phyloP scores from a whole-genome alignment of 805 yeast genomes.

The Myxozyma geophila region DNA sequence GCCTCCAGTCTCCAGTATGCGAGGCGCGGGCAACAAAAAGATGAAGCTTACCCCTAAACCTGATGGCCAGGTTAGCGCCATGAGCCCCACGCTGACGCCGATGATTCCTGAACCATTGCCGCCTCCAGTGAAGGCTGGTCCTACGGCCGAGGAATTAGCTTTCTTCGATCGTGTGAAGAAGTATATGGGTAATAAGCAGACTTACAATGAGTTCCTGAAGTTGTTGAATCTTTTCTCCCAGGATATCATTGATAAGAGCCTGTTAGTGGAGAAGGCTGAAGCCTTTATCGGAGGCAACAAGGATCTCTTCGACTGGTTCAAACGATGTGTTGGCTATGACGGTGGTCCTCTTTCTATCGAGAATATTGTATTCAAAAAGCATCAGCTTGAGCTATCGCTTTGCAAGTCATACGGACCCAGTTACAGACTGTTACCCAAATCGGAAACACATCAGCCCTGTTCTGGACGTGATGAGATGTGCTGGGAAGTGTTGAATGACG shows the following conservation, averaged over 20 bases:
- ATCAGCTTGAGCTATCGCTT: conserved; percentile 82
- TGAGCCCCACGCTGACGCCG: conserved; percentile 75
- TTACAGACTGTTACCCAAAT: conserved; percentile 87
- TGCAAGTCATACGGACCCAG: conserved; percentile 97
- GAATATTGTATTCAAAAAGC: conserved; percentile 83
- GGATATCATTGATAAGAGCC: conserved; percentile 81
- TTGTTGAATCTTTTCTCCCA: conserved; percentile 85
- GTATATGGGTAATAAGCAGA: conserved; percentile 82
- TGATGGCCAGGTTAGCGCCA: conserved; percentile 29
- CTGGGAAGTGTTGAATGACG: conserved; percentile 97
- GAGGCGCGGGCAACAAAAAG: conserved; percentile 29
- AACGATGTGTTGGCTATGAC: conserved; percentile 84
- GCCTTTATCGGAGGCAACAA: conserved; percentile 80
- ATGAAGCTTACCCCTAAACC: conserved; percentile 31
- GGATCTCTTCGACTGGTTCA: conserved; percentile 89
- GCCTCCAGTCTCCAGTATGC: conserved; percentile 21
- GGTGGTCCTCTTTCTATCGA: conserved; percentile 87
- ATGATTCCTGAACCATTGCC: conserved; percentile 81
- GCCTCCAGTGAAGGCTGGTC: conserved; percentile 56
- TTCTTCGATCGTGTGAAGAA: conserved; percentile 93
- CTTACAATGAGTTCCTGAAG: conserved; percentile 90
- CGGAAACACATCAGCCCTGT: conserved; percentile 95
- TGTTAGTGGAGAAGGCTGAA: conserved; percentile 81
- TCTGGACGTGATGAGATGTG: conserved; percentile 99
- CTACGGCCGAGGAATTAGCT: conserved; percentile 80